Conservation (phyloP, 768 basidiomycete species). For the Tulasnella sp. region DNA sequence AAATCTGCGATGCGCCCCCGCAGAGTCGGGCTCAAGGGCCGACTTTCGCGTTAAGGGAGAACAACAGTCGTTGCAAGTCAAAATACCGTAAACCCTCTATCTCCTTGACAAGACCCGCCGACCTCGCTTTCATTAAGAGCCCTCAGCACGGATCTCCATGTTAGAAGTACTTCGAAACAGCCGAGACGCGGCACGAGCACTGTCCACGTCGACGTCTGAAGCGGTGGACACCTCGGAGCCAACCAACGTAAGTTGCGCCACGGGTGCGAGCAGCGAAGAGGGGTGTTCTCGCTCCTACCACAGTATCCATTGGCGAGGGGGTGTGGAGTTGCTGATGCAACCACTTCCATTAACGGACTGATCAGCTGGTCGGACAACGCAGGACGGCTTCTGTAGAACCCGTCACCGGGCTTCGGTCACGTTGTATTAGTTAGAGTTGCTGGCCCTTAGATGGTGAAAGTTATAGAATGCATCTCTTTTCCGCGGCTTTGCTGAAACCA, state of each 20-base stretch:
- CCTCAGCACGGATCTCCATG: not conserved
- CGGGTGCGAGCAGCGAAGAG: not conserved
- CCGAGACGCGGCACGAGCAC: not conserved
- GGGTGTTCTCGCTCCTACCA: not conserved
- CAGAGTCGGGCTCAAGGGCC: not conserved
- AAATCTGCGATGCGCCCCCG: not conserved
- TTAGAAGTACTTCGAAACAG: slow-evolving; percentile 5
- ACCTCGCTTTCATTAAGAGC: not conserved
- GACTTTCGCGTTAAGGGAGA: not conserved
- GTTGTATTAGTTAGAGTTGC: not conserved
- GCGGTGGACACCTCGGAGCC: slow-evolving; percentile 1
- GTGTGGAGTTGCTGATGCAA: not conserved
- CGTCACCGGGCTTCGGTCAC: not conserved
- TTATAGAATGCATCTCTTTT: not conserved
- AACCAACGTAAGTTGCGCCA: not conserved
- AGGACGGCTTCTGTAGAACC: not conserved
- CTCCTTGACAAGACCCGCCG: not conserved
- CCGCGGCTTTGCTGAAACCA: not conserved
- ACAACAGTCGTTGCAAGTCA: slow-evolving; percentile 5
- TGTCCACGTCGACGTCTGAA: not conserved
- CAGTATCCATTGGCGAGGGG: not conserved
- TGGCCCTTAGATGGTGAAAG: not conserved
- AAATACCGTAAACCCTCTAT: slow-evolving; percentile 6
- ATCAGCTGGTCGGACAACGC: not conserved
- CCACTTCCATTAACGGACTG: not conserved